These are phyloP conservation scores for Warburgia ugandensis DNA, from an alignment of 164 flowering plant species.

Conservation along the genomic window DNA sequence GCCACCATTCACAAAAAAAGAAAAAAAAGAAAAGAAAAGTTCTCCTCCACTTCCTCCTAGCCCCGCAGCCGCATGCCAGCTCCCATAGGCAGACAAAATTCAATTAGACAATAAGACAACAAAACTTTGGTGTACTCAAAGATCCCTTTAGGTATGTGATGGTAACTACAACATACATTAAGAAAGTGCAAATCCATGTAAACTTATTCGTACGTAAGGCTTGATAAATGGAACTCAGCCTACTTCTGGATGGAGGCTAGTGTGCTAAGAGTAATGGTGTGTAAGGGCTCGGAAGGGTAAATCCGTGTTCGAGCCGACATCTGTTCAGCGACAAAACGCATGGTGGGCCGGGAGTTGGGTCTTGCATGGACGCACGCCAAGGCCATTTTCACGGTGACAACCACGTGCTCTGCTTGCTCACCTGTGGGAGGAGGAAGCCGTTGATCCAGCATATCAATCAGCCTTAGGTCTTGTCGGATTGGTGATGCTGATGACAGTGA, in stretches of 20 bases:
- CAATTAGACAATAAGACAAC: no score
- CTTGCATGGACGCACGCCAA: constrained; percentile 38
- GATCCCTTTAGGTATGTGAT: no score
- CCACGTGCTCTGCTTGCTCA: constrained; percentile 42
- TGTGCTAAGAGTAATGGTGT: constrained; percentile 20
- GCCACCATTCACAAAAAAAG: no score
- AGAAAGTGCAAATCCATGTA: no score
- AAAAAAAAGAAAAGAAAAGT: no score
- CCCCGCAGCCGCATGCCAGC: no score
- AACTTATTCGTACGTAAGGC: no score
- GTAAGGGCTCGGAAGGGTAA: constrained; percentile 15
- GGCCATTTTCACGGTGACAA: constrained; percentile 31
- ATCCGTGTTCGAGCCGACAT: constrained; percentile 28
- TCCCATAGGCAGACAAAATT: no score
- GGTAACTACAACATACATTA: no score
- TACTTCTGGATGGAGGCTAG: constrained; percentile 13
- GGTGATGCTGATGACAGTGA: constrained; percentile 14
- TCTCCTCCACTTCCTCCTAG: no score
- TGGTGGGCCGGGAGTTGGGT: constrained; percentile 56
- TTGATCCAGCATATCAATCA: constrained; percentile 41
- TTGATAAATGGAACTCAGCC: no score
- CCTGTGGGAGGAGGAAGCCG: constrained; percentile 46
- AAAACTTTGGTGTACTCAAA: no score
- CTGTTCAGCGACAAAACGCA: constrained; percentile 44
- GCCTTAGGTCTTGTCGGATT: background rate